These are phyloP conservation scores for Beauveria australis DNA, from an alignment of 2,329 filamentous ascomycete genomes.

Conservation along the genomic window DNA sequence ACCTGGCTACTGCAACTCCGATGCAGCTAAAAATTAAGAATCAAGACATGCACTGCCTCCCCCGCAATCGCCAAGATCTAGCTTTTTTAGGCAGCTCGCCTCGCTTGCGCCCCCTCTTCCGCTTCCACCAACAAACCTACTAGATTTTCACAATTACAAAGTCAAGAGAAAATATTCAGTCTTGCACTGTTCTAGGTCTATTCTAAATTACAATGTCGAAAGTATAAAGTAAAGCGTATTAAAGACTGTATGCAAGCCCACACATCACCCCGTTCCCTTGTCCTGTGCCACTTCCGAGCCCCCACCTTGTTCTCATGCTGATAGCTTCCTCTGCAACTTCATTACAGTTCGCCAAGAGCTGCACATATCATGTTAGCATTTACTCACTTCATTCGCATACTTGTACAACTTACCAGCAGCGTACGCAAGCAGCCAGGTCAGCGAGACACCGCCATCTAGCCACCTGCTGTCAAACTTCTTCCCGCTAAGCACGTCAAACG, in stretches of 20 bases:
- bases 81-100: background rate
- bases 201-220: background rate
- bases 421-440: slow-evolving; percentile 79
- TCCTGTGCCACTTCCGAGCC: no score
- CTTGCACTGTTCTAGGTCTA: background rate
- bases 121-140: background rate
- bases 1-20: background rate
- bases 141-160: background rate
- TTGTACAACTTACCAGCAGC: slow-evolving; percentile 55
- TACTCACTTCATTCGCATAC: background rate
- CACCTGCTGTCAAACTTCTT: slow-evolving; percentile 56
- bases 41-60: slow-evolving; percentile 9
- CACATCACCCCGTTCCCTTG: background rate
- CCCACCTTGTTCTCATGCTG: background rate
- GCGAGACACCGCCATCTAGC: slow-evolving; percentile 74
- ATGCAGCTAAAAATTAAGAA: background rate
- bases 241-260: background rate
- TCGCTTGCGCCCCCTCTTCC: background rate
- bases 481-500: slow-evolving; percentile 68
- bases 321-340: background rate
- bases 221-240: background rate
- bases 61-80: slow-evolving; percentile 8
- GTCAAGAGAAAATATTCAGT: background rate
- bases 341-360: slow-evolving; percentile 8
- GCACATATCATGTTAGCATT: background rate